phyloP scores from a whole-genome alignment of 2,329 filamentous ascomycete species.

The Trichoderma polysporum region DNA sequence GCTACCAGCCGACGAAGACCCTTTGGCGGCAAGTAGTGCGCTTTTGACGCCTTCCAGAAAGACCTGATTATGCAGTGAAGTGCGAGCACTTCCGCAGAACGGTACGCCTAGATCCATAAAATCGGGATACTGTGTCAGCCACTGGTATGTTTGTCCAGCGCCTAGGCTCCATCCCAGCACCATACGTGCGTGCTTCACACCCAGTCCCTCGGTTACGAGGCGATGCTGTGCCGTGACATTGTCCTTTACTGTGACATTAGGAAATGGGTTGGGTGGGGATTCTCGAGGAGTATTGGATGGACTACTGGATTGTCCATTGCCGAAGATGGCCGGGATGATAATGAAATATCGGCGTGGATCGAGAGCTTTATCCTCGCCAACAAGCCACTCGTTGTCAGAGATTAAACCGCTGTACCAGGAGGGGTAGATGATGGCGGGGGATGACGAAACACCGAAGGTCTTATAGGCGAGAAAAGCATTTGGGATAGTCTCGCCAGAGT shows the following conservation, averaged over 20 bases:
- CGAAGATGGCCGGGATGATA: conserved; percentile 51
- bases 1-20: conserved; percentile 51
- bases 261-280: conserved; percentile 38
- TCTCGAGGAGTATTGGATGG: conserved; percentile 46
- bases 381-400: conserved; percentile 72
- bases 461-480: conserved; percentile 73
- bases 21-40: conserved; percentile 44
- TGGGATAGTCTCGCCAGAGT: conserved; percentile 61
- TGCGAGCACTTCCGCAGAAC: conserved; percentile 51
- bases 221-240: conserved; percentile 51
- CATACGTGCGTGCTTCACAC: conserved; percentile 43
- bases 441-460: conserved; percentile 63
- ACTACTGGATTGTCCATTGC: conserved; percentile 54
- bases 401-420: conserved; percentile 68
- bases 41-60: conserved; percentile 55
- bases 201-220: conserved; percentile 42
- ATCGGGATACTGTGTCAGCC: conserved; percentile 49
- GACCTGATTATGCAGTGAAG: conserved; percentile 52
- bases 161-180: conserved; percentile 59
- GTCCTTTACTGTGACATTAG: conserved; percentile 47
- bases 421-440: conserved; percentile 71
- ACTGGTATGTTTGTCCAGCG: conserved; percentile 54
- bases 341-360: conserved; percentile 55
- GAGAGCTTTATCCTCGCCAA: conserved; percentile 64
- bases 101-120: conserved; percentile 47